These are phyloP conservation scores for Coemansia sp. DNA, from an alignment of 192 early-diverging fungal genomes.

Conservation along the genomic window DNA sequence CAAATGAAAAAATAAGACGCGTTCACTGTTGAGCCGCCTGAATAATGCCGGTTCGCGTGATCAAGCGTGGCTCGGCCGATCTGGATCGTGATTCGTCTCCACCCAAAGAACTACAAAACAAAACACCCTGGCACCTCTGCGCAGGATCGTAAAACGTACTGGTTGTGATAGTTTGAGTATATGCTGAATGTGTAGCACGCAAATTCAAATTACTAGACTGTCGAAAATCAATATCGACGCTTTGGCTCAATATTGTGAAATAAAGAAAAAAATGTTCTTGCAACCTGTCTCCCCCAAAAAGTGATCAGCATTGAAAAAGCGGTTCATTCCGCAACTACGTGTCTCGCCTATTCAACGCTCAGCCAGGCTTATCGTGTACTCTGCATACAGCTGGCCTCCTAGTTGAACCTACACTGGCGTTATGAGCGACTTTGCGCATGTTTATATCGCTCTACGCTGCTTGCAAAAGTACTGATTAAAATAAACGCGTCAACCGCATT, in stretches of 20 bases:
- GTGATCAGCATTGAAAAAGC: too few relatives aligned
- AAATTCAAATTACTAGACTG: too few relatives aligned
- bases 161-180: neutral
- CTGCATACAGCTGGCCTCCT: too few relatives aligned
- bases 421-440: neutral
- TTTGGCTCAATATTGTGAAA: too few relatives aligned
- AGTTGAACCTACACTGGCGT: too few relatives aligned
- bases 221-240: too few relatives aligned
- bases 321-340: too few relatives aligned
- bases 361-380: too few relatives aligned
- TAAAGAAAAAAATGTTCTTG: too few relatives aligned
- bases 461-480: neutral
- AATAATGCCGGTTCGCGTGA: neutral
- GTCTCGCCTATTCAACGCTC: too few relatives aligned
- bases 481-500: slow-evolving; percentile 3
- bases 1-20: slow-evolving; percentile 1
- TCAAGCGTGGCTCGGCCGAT: slow-evolving; percentile 1
- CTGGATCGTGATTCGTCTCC: slow-evolving; percentile 3
- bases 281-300: too few relatives aligned
- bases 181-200: too few relatives aligned
- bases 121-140: neutral
- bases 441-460: neutral
- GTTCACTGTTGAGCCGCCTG: neutral
- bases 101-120: neutral
- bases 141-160: neutral